A percentile compares a stretch with the other conserved stretches of the same genome.
Conservation (phyloP, 176 grass and related monocot genomes). For the Raddia guianensis region DNA sequence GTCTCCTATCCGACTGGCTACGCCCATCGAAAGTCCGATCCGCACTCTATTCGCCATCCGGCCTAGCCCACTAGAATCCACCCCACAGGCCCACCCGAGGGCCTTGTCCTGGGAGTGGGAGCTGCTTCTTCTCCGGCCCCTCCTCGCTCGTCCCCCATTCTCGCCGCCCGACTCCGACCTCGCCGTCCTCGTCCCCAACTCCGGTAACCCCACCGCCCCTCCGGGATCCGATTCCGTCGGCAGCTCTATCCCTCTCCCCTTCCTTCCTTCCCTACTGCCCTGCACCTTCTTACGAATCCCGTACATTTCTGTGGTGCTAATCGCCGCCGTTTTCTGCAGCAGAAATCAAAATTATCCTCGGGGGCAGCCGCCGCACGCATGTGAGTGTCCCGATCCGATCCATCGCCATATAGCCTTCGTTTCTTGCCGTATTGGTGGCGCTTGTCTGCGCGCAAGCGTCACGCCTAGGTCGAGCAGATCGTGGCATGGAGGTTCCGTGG, state of each 20-base stretch:
- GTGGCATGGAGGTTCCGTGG: neutral
- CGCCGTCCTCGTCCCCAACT: conserved; percentile 20
- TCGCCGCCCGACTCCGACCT: conserved; percentile 24
- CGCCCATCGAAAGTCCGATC: neutral
- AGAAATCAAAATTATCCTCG: neutral
- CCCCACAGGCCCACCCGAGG: neutral
- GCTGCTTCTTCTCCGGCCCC: neutral
- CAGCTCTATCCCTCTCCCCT: neutral
- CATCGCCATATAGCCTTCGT: neutral
- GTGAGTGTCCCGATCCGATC: conserved; percentile 42
- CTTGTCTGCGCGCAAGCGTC: neutral
- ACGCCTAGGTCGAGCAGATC: neutral
- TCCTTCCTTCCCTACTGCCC: too few relatives aligned
- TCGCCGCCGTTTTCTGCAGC: neutral
- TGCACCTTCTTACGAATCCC: neutral
- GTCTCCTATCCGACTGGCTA: neutral
- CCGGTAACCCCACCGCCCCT: neutral
- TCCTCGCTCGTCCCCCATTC: neutral
- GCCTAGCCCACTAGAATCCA: conserved; percentile 10
- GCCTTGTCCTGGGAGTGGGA: neutral
- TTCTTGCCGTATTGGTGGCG: neutral
- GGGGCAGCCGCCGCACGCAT: conserved; percentile 16
- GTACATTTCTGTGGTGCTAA: neutral
- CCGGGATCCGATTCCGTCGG: conserved; percentile 1
- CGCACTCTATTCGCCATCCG: neutral